Evolutionary conservation across 306 rosid species (phyloP), one percentile per base, ranked within the genome.

Genomic region (Quercus ilex): DNA sequence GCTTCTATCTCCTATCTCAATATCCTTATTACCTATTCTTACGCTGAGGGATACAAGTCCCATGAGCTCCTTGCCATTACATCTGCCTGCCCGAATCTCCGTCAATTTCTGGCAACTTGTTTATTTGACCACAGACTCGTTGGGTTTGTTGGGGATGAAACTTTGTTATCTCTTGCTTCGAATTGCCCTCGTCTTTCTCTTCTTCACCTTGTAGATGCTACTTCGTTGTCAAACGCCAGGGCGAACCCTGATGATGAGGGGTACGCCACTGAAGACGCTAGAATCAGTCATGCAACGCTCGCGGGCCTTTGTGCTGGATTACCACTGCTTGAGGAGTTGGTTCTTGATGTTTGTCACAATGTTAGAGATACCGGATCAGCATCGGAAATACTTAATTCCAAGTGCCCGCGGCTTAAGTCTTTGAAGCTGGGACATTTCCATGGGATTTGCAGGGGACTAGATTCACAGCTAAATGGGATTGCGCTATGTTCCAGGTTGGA

Each of bases 11-110:
- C 38, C 67, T 9, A 55, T 30, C 43, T 74, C 15, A 56, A 56
- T 30, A 55, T 74, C 23, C 65, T 74, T 1, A 56, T 33, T 1
- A 74, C 51, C 52, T 13, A n/a, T 31, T 55, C 77, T 4, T 55
- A 28, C n/a, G n/a, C 14, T 12, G 52, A 74, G 26, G 77, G 77
- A 23, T 74, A 55, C 30, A 74, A 74, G 9, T 31, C 51, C 14
- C 52, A 74, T 33, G 77, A 74, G 41, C 64, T 74, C 20, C 28
- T 55, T 55, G 67, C 77, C 65, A 74, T 74, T n/a, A 74, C 77
- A 2, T 51, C 64, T 7, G 67, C 77, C 67, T 74, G 77, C 28
- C 52, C 52, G n/a, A 74, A 74, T 33, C 77, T 74, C 14, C 28
- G 52, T 15, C 67, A 55, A 31, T 56, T 74, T 5, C 77, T 74